Conservation (phyloP, 2,329 filamentous ascomycete species). For the Fusarium incarnatum region DNA sequence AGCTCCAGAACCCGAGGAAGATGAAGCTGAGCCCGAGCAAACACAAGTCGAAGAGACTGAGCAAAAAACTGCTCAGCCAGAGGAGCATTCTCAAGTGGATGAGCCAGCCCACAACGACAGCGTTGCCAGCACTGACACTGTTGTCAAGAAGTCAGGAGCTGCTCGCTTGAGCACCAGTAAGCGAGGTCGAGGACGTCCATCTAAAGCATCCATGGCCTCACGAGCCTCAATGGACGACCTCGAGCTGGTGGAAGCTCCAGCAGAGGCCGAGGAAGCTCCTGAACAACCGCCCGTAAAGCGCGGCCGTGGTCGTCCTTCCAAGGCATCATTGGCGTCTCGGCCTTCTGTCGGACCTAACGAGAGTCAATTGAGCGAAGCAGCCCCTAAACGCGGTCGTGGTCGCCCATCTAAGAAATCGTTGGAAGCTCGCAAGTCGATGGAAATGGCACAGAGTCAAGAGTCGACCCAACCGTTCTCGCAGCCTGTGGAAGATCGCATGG, state of each 20-base stretch:
- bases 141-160: constrained; percentile 52
- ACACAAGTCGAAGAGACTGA: constrained; percentile 10
- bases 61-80: constrained; percentile 3
- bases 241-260: constrained; percentile 38
- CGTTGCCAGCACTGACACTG: constrained; percentile 56
- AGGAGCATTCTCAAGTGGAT: constrained; percentile 37
- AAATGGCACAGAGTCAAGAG: constrained; percentile 32
- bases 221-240: constrained; percentile 44
- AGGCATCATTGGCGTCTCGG: constrained; percentile 46
- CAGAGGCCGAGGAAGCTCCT: constrained; percentile 20
- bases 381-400: constrained; percentile 48
- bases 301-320: constrained; percentile 49
- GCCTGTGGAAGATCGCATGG: constrained; percentile 31
- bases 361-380: constrained; percentile 38
- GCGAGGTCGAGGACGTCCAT: constrained; percentile 47
- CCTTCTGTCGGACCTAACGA: constrained; percentile 39
- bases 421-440: constrained; percentile 42
- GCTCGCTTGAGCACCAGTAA: constrained; percentile 38
- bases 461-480: constrained; percentile 27
- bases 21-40: constrained; percentile 32
- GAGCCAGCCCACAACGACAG: constrained; percentile 53
- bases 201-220: constrained; percentile 48
- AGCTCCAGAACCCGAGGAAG: constrained; percentile 42
- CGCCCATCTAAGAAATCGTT: constrained; percentile 50
- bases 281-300: constrained; percentile 44